These are phyloP conservation scores for Infundibulicybe gibba DNA, from an alignment of 768 basidiomycete genomes.

Conservation along the genomic window DNA sequence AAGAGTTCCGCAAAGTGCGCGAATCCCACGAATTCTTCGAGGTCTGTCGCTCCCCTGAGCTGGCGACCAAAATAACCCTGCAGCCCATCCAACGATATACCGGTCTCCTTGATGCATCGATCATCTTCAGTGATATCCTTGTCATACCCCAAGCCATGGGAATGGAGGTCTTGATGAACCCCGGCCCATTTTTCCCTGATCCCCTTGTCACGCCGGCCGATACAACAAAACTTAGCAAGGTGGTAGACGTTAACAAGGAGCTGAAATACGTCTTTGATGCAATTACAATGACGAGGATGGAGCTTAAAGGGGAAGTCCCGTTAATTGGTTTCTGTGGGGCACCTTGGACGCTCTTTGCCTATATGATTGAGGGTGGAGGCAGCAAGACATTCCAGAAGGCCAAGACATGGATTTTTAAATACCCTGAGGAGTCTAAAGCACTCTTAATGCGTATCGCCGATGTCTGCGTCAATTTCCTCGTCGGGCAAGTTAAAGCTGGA, in stretches of 20 bases:
- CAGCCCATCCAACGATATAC: slow-evolving; percentile 91
- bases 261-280: slow-evolving; percentile 93
- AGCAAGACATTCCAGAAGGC: slow-evolving; percentile 87
- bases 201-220: slow-evolving; percentile 81
- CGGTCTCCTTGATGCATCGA: slow-evolving; percentile 88
- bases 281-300: slow-evolving; percentile 78
- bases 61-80: slow-evolving; percentile 86
- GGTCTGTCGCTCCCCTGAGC: slow-evolving; percentile 86
- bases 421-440: slow-evolving; percentile 79
- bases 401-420: slow-evolving; percentile 93
- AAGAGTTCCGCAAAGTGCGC: slow-evolving; percentile 89
- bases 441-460: slow-evolving; percentile 80
- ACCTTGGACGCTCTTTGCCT: slow-evolving; percentile 97
- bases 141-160: slow-evolving; percentile 98
- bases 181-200: slow-evolving; percentile 83
- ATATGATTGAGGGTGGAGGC: slow-evolving; percentile 97
- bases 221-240: slow-evolving; percentile 50
- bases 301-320: slow-evolving; percentile 84
- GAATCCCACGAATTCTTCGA: slow-evolving; percentile 91
- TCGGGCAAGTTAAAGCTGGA: slow-evolving; percentile 92
- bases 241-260: slow-evolving; percentile 79
- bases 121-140: slow-evolving; percentile 98
- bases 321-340: slow-evolving; percentile 97
- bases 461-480: slow-evolving; percentile 85
- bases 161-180: slow-evolving; percentile 93